phyloP scores from a whole-genome alignment of 2,329 filamentous ascomycete species.

The Escovopsis sp. region DNA sequence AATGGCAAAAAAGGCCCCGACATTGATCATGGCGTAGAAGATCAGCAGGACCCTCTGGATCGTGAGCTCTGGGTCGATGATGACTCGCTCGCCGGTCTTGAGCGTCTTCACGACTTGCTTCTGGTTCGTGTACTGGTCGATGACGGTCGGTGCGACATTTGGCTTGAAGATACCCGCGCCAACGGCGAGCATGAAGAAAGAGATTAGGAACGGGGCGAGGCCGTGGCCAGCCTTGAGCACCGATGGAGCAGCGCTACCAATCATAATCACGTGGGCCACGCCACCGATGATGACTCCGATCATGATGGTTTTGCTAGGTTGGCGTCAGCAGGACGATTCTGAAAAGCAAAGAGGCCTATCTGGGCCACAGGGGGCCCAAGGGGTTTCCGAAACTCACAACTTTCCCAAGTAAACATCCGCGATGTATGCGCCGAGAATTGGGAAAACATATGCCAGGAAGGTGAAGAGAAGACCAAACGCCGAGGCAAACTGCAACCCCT shows the following conservation, averaged over 20 bases:
- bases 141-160: conserved; percentile 4
- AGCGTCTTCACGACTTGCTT: conserved; percentile 5
- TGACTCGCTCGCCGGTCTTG: conserved; percentile 6
- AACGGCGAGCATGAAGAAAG: conserved; percentile 4
- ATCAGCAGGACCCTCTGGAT: conserved; percentile 4
- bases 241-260: conserved; percentile 5
- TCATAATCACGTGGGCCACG: conserved; percentile 6
- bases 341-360: not conserved
- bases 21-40: conserved; percentile 6
- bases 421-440: conserved; percentile 5
- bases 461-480: conserved; percentile 6
- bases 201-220: conserved; percentile 4
- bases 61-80: conserved; percentile 5
- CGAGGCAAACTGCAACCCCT: conserved; percentile 5
- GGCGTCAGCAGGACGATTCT: not conserved
- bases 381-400: conserved; percentile 2
- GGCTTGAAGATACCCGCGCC: conserved; percentile 7
- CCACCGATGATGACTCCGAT: conserved; percentile 4
- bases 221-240: conserved; percentile 5
- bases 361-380: not conserved
- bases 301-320: conserved; percentile 4
- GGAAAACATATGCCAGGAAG: conserved; percentile 6
- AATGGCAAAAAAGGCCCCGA: conserved; percentile 6
- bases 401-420: conserved; percentile 4
- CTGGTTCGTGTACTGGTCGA: conserved; percentile 5